These are phyloP conservation scores for Xylaria sp. DNA, from an alignment of 2,329 filamentous ascomycete species.

Conservation along the genomic window DNA sequence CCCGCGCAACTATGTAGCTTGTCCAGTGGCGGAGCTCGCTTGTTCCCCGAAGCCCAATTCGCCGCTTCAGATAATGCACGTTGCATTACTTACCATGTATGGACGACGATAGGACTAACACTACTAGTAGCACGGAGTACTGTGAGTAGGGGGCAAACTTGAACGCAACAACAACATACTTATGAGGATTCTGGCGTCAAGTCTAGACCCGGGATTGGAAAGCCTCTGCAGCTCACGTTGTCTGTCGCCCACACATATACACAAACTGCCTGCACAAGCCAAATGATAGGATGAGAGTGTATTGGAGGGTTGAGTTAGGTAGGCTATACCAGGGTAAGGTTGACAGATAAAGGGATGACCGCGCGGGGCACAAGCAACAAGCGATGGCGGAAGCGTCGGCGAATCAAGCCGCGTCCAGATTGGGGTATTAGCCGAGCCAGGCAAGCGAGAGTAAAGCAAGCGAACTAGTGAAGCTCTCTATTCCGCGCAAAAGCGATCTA, in stretches of 20 bases:
- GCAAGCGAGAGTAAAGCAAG: not conserved
- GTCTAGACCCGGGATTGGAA: not conserved
- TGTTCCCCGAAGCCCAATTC: constrained; percentile 1
- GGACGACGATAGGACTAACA: not conserved
- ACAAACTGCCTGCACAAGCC: not conserved
- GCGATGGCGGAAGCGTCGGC: constrained; percentile 21
- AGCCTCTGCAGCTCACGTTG: not conserved
- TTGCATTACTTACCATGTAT: constrained; percentile 1
- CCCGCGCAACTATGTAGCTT: not conserved
- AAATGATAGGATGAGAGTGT: not conserved
- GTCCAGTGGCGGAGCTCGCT: constrained; percentile 12
- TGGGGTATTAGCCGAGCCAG: constrained; percentile 13
- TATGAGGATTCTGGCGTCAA: not conserved
- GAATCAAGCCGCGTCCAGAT: constrained; percentile 30
- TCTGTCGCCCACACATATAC: not conserved
- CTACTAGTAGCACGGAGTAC: too few relatives aligned
- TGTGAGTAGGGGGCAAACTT: too few relatives aligned
- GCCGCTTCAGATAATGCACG: not conserved
- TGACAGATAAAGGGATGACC: not conserved
- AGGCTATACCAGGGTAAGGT: not conserved
- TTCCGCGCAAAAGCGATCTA: not conserved
- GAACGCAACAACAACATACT: too few relatives aligned
- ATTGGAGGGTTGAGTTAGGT: too few relatives aligned
- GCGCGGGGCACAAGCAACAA: not conserved
- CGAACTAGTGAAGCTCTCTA: not conserved